These are phyloP conservation scores for Phytophthora litchii DNA, from an alignment of 352 stramenopile genomes.

Conservation along the genomic window DNA sequence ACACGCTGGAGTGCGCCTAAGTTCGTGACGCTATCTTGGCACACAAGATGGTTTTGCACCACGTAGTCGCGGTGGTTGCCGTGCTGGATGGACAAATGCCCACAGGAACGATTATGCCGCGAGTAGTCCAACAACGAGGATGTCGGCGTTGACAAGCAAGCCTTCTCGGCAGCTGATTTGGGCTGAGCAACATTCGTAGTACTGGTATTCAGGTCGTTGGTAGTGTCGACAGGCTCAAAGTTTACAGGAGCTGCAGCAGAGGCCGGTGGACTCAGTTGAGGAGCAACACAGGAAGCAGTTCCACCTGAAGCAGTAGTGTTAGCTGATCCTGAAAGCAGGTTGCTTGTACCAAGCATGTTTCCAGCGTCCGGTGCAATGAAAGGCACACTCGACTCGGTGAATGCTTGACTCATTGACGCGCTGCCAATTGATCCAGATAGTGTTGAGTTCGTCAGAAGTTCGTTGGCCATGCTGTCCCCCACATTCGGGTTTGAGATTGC, in stretches of 20 bases:
- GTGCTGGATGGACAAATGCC: slow-evolving; percentile 79
- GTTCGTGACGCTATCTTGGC: slow-evolving; percentile 70
- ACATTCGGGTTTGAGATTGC: background rate
- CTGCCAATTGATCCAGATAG: slow-evolving; percentile 3
- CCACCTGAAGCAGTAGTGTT: background rate
- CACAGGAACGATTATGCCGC: slow-evolving; percentile 66
- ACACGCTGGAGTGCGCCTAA: slow-evolving; percentile 38
- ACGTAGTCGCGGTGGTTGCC: slow-evolving; percentile 84
- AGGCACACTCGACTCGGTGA: slow-evolving; percentile 17
- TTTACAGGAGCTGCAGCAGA: slow-evolving; percentile 1
- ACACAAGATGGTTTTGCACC: slow-evolving; percentile 84
- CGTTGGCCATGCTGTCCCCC: slow-evolving; percentile 1
- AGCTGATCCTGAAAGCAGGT: slow-evolving; percentile 9
- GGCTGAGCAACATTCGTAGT: slow-evolving; percentile 16
- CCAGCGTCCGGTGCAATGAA: slow-evolving; percentile 14
- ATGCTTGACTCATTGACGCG: slow-evolving; percentile 8
- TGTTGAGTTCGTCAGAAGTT: slow-evolving; percentile 9
- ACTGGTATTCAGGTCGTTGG: no score
- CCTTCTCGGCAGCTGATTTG: slow-evolving; percentile 27
- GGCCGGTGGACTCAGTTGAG: background rate
- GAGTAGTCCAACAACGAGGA: slow-evolving; percentile 60
- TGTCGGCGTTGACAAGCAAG: slow-evolving; percentile 31
- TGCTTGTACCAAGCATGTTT: background rate
- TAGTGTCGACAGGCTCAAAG: background rate
- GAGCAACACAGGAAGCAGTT: background rate